Conservation (phyloP, 805 yeast genomes). For the Millerago galiae region DNA sequence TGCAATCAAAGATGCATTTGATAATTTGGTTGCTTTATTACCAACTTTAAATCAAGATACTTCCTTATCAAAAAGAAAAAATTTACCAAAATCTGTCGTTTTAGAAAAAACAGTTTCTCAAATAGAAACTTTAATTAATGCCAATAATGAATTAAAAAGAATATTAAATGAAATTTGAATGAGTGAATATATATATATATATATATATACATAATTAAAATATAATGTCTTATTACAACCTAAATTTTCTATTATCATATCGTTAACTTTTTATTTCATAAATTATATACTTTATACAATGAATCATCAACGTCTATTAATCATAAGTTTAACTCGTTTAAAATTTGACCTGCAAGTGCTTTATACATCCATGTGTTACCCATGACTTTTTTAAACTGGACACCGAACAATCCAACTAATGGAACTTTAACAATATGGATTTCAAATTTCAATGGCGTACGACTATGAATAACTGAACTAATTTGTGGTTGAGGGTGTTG, state of each 20-base stretch:
- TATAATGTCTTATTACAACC: too few species aligned
- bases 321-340: constrained; percentile 29
- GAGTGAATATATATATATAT: too few species aligned
- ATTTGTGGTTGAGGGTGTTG: not conserved
- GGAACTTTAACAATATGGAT: constrained; percentile 91
- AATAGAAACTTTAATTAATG: constrained; percentile 12
- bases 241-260: too few species aligned
- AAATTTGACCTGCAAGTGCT: constrained; percentile 79
- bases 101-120: constrained; percentile 19
- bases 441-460: constrained; percentile 78
- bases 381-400: constrained; percentile 85
- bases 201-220: not conserved
- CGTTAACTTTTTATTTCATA: too few species aligned
- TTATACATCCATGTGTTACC: constrained; percentile 97
- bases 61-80: constrained; percentile 9
- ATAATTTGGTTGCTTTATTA: constrained; percentile 12
- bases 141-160: constrained; percentile 7
- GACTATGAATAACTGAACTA: constrained; percentile 20
- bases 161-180: not conserved
- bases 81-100: constrained; percentile 18
- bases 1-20: constrained; percentile 21
- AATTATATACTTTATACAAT: too few species aligned
- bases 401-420: constrained; percentile 83
- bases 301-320: too few species aligned
- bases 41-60: constrained; percentile 8